A percentile compares a stretch with the other conserved stretches of the same genome.
phyloP scores from a whole-genome alignment of 78 protist species.

The Dictyostelium brefeldianum region DNA sequence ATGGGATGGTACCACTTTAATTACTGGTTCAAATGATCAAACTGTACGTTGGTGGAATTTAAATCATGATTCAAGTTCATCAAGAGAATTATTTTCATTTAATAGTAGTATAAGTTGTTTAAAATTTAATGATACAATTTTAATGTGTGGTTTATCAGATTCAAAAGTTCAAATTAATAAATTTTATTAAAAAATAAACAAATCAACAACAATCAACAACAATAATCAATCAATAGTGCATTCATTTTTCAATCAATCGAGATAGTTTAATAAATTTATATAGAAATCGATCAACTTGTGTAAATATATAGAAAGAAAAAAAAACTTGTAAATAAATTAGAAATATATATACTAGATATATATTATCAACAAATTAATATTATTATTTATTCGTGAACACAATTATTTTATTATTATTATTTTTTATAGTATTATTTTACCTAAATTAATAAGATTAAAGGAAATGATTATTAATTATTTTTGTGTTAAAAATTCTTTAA shows the following conservation, averaged over 20 bases:
- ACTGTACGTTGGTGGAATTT: constrained; percentile 51
- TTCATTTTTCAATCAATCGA: no score
- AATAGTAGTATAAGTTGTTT: constrained; percentile 37
- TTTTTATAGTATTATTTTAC: no score
- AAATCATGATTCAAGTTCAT: background rate
- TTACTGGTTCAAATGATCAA: constrained; percentile 70
- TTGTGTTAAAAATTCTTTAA: no score
- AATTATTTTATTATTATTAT: no score
- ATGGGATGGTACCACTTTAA: constrained; percentile 42
- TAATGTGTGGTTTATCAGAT: constrained; percentile 57
- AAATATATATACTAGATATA: no score
- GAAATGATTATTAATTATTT: no score
- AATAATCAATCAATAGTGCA: background rate
- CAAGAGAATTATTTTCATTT: constrained; percentile 32
- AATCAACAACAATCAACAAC: background rate
- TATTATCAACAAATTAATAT: no score
- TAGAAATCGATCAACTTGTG: background rate
- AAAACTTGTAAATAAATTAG: no score
- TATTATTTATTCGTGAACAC: no score
- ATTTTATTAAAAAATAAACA: constrained; percentile 1
- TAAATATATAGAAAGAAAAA: background rate
- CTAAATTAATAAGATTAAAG: no score
- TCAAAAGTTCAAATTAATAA: constrained; percentile 56
- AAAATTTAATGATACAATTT: background rate
- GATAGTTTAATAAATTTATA: no score